A percentile compares a stretch with the other conserved stretches of the same genome.
phyloP scores from a whole-genome alignment of 2,329 filamentous ascomycete genomes.

The Sphaerulina vaccinii region DNA sequence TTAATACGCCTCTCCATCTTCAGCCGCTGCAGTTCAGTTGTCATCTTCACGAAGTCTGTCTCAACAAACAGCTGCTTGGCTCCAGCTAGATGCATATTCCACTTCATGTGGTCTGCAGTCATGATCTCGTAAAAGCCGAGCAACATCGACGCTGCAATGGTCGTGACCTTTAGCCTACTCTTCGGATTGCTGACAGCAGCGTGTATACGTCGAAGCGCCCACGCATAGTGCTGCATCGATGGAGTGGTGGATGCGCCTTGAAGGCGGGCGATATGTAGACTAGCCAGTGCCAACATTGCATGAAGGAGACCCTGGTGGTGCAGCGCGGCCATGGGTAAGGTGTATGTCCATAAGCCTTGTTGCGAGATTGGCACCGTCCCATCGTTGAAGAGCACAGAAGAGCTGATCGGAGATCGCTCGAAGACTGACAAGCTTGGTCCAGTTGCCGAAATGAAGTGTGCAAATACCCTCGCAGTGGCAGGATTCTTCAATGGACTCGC shows the following conservation, averaged over 20 bases:
- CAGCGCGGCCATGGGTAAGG: constrained; percentile 78
- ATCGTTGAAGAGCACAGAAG: constrained; percentile 64
- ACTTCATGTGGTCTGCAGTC: constrained; percentile 90
- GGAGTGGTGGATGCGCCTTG: constrained; percentile 72
- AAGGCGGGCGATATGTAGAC: constrained; percentile 82
- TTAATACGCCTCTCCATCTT: constrained; percentile 53
- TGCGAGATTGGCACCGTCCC: constrained; percentile 61
- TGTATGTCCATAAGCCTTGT: constrained; percentile 66
- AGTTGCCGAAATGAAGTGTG: constrained; percentile 87
- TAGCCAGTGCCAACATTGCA: constrained; percentile 82
- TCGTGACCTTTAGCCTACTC: constrained; percentile 72
- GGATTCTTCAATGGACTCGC: constrained; percentile 72
- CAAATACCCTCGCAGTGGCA: constrained; percentile 78
- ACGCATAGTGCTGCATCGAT: constrained; percentile 88
- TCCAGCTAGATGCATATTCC: constrained; percentile 88
- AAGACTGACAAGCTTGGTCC: constrained; percentile 83
- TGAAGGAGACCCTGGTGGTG: constrained; percentile 85
- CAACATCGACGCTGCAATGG: constrained; percentile 81
- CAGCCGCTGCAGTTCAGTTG: constrained; percentile 65
- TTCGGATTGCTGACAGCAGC: constrained; percentile 68
- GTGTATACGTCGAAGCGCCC: constrained; percentile 75
- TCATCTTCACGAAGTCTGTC: constrained; percentile 73
- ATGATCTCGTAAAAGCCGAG: constrained; percentile 93
- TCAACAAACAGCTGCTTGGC: constrained; percentile 79
- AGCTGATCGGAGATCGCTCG: constrained; percentile 76